These are phyloP conservation scores for Peniophora sp. DNA, from an alignment of 1,284 basidiomycete genomes.

Conservation along the genomic window DNA sequence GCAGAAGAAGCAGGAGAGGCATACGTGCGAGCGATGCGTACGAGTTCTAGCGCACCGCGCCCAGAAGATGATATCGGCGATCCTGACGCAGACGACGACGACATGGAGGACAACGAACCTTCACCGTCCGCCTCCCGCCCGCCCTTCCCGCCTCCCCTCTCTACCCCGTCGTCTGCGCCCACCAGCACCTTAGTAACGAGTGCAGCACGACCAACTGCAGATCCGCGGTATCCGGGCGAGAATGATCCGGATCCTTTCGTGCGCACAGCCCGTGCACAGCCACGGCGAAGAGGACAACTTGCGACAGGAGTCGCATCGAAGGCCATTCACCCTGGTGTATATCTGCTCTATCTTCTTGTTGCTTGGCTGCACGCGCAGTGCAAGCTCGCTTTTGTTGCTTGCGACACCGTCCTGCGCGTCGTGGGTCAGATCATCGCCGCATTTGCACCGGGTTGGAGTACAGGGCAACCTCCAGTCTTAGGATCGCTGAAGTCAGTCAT, in stretches of 20 bases:
- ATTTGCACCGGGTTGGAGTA: neutral
- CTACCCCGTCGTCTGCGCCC: too few species aligned
- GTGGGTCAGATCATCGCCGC: neutral
- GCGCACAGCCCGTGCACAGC: too few species aligned
- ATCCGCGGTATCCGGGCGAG: neutral
- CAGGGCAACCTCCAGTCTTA: neutral
- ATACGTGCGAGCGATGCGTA: too few species aligned
- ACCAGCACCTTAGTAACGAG: too few species aligned
- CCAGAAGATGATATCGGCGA: too few species aligned
- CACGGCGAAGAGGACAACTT: neutral
- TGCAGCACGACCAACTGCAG: too few species aligned
- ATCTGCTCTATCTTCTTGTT: conserved; percentile 7
- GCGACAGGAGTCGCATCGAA: neutral
- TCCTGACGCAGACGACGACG: too few species aligned
- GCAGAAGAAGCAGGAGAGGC: too few species aligned
- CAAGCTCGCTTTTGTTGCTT: neutral
- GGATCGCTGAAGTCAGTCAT: neutral
- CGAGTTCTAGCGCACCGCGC: too few species aligned
- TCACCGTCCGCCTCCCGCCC: too few species aligned
- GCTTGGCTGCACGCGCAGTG: conserved; percentile 10
- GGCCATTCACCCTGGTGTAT: neutral
- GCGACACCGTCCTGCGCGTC: neutral
- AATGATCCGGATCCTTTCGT: neutral
- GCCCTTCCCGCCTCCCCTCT: too few species aligned
- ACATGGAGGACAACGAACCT: too few species aligned